Percentiles rank a stretch among this genome's conserved stretches.
Evolutionary conservation across 2,329 filamentous ascomycete genomes (phyloP).

Genomic region (Calonectria naviculata): DNA sequence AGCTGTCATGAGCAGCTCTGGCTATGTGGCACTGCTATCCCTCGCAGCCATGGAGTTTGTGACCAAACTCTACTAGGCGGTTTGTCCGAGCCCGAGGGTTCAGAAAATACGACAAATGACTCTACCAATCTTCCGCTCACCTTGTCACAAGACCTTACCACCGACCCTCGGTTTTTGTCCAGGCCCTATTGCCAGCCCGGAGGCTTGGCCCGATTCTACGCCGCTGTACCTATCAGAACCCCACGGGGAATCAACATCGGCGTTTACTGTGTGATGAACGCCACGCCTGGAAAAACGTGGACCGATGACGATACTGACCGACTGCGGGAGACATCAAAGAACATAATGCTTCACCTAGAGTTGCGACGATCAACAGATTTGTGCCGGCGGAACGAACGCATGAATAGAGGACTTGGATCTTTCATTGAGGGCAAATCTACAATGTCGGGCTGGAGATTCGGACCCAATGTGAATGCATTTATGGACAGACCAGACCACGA

Average conservation of each 20-base stretch:
- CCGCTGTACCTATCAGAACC: slow-evolving; percentile 53
- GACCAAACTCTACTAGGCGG: slow-evolving; percentile 39
- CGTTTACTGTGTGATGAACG: slow-evolving; percentile 47
- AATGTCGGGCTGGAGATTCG: background rate
- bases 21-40: slow-evolving; percentile 46
- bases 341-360: slow-evolving; percentile 51
- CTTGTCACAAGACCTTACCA: slow-evolving; percentile 47
- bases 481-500: background rate
- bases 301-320: slow-evolving; percentile 38
- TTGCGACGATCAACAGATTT: slow-evolving; percentile 37
- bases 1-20: slow-evolving; percentile 29
- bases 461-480: background rate
- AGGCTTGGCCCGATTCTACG: slow-evolving; percentile 49
- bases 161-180: slow-evolving; percentile 42
- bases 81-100: background rate
- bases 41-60: slow-evolving; percentile 42
- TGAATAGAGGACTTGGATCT: slow-evolving; percentile 49
- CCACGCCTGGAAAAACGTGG: slow-evolving; percentile 29
- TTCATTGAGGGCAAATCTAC: slow-evolving; percentile 48
- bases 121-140: slow-evolving; percentile 42
- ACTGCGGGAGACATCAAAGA: slow-evolving; percentile 42
- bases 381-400: slow-evolving; percentile 47
- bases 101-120: background rate
- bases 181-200: slow-evolving; percentile 37
- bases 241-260: slow-evolving; percentile 55